These are phyloP conservation scores for Tetrahymena thermophila DNA, from an alignment of 73 alveolate species.

Conservation along the genomic window DNA sequence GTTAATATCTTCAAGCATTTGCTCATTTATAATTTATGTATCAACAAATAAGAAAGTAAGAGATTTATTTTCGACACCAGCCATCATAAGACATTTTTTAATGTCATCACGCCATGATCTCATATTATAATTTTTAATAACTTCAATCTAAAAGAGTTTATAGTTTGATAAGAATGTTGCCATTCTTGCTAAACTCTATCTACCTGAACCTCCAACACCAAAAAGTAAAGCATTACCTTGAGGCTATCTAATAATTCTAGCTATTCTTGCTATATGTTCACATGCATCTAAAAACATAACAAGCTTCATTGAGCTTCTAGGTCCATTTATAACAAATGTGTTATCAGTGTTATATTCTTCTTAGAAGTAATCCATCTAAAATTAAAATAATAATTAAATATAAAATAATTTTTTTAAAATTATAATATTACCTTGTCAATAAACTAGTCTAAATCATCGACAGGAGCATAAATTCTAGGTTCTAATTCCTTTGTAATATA, in stretches of 20 bases:
- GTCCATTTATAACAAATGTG: constrained; percentile 34
- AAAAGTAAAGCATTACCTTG: constrained; percentile 96
- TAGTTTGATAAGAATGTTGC: constrained; percentile 66
- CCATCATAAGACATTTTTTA: constrained; percentile 49
- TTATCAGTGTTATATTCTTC: constrained; percentile 90
- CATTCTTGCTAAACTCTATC: constrained; percentile 59
- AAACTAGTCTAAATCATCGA: constrained; percentile 74
- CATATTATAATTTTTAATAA: constrained; percentile 61
- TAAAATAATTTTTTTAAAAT: constrained; percentile 2
- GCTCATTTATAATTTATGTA: constrained; percentile 65
- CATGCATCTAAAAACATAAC: constrained; percentile 99
- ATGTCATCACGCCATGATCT: constrained; percentile 74
- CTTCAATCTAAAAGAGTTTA: constrained; percentile 57
- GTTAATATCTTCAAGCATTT: constrained; percentile 79
- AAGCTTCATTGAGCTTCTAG: constrained; percentile 85
- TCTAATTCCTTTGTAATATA: constrained; percentile 79
- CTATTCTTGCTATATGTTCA: constrained; percentile 98
- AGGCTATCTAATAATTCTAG: constrained; percentile 97
- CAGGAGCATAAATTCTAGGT: constrained; percentile 90
- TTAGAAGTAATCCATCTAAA: constrained; percentile 62
- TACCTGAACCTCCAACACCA: constrained; percentile 94
- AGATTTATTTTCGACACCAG: constrained; percentile 64
- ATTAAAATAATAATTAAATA: constrained; percentile 18
- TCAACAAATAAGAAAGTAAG: constrained; percentile 69
- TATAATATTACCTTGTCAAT: constrained; percentile 12